These are phyloP conservation scores for Oryza brachyantha DNA, from an alignment of 176 grass and related monocot species.

Conservation along the genomic window DNA sequence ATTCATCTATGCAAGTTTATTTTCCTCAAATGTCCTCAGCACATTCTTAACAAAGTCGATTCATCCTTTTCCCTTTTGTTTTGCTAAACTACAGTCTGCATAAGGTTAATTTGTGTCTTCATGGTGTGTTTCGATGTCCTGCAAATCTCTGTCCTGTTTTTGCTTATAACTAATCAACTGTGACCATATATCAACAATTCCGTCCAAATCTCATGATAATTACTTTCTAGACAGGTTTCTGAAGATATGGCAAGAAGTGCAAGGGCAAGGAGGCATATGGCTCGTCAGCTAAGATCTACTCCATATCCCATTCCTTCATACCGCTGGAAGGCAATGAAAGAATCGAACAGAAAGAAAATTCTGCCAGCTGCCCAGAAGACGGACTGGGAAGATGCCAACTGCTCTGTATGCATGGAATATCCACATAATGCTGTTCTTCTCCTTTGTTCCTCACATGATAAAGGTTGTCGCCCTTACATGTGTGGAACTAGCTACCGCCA, in stretches of 20 bases:
- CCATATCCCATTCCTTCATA: constrained; percentile 81
- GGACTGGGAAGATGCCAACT: constrained; percentile 97
- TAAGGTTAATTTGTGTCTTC: not conserved
- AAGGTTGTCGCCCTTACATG: constrained; percentile 96
- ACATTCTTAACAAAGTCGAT: not conserved
- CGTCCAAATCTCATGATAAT: not conserved
- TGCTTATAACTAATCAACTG: not conserved
- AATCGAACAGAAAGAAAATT: constrained; percentile 50
- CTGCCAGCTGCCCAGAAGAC: constrained; percentile 53
- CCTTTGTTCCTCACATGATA: constrained; percentile 94
- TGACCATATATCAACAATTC: not conserved
- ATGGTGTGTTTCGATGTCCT: not conserved
- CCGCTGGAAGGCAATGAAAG: constrained; percentile 51
- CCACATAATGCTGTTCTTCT: constrained; percentile 94
- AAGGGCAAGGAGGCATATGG: constrained; percentile 58
- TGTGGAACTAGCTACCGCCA: constrained; percentile 85
- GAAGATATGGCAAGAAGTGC: constrained; percentile 72
- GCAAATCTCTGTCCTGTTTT: not conserved
- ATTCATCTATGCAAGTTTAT: not conserved
- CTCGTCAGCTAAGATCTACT: constrained; percentile 58
- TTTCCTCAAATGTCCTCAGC: not conserved
- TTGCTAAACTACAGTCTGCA: not conserved
- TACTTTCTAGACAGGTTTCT: constrained; percentile 31
- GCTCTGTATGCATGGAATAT: constrained; percentile 94
- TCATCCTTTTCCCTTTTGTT: not conserved